Evolutionary conservation across 2,329 filamentous ascomycete genomes (phyloP).

Genomic region (Truncatella angustata): DNA sequence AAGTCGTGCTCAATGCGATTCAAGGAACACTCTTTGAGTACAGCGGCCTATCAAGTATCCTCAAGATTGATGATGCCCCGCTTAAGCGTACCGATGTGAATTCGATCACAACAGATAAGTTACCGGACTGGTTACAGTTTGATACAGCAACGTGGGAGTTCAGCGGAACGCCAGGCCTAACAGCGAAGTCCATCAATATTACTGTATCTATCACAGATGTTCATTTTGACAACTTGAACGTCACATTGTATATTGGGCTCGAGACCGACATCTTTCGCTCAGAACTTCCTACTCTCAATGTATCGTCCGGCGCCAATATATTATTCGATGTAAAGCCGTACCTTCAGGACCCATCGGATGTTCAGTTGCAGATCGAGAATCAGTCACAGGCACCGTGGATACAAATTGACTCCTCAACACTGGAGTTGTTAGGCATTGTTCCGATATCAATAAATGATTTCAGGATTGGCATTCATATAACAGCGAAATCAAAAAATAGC

Average conservation of each 20-base stretch:
- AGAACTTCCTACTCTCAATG: slow-evolving; percentile 25
- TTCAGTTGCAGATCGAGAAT: slow-evolving; percentile 20
- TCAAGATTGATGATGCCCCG: slow-evolving; percentile 58
- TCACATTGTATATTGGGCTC: slow-evolving; percentile 43
- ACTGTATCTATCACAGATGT: slow-evolving; percentile 58
- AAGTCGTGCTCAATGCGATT: slow-evolving; percentile 58
- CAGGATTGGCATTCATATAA: slow-evolving; percentile 18
- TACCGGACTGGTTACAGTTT: slow-evolving; percentile 70
- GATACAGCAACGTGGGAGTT: slow-evolving; percentile 61
- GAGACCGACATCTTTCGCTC: slow-evolving; percentile 22
- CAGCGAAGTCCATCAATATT: slow-evolving; percentile 60
- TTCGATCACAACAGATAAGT: slow-evolving; percentile 45
- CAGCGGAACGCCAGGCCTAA: slow-evolving; percentile 61
- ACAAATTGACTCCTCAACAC: slow-evolving; percentile 23
- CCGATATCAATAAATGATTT: slow-evolving; percentile 15
- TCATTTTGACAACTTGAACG: slow-evolving; percentile 57
- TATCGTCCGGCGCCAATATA: slow-evolving; percentile 25
- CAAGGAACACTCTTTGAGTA: slow-evolving; percentile 52
- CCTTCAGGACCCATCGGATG: slow-evolving; percentile 22
- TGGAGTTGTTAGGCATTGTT: slow-evolving; percentile 24
- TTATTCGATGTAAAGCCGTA: slow-evolving; percentile 29
- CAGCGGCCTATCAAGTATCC: slow-evolving; percentile 43
- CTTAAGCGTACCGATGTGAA: slow-evolving; percentile 49
- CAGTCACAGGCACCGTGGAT: slow-evolving; percentile 28
- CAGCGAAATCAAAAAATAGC: slow-evolving; percentile 20